Evolutionary conservation across 352 stramenopile genomes (phyloP), one percentile per base, ranked within the genome.

Genomic region (Pythium brachiatum): DNA sequence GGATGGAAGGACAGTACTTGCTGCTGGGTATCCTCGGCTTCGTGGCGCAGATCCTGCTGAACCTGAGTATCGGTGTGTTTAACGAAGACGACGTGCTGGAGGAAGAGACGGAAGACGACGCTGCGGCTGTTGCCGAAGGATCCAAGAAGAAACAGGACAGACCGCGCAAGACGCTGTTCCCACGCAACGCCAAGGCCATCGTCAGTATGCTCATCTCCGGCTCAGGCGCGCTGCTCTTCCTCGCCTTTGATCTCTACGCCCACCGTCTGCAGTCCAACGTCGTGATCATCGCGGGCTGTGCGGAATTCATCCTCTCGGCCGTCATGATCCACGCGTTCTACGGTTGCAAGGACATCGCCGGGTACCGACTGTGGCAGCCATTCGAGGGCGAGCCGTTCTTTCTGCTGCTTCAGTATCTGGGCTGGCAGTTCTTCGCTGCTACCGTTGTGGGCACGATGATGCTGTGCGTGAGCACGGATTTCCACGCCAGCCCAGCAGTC

Each of bases 341-440:
- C 31, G 78, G 78, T 23, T 78, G 61, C 27, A 66, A 60, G 5
- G 75, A 87, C 25, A 74, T 87, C 38, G 74, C 75, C 4, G 74
- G 74, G 0, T 87, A 80, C 50, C 59, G 58, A 2, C 21, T 82
- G 7, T 87, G 78, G 78, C 77, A 85, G 66, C 78, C 78, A 11
- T 87, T 87, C 47, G 72, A 83, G 57, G 78, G 78, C 26, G 78
- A 80, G 48, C 59, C 63, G 1, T 69, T 73, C 34, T 87, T 85
- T 44, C 53, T 87, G 54, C 60, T 87, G n/a, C 68, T 87, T 0
- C 78, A 87, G 62, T 87, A 85, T 39, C 50, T 87, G 16, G 78
- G 78, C 13, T 87, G 78, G 78, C 77, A 85, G 55, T 71, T 87
- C 53, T 80, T 85, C 16, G 75, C 69, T 20, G 73, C 66, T n/a